phyloP scores from a whole-genome alignment of 768 basidiomycete species.

The Hortiboletus flavorubellus region DNA sequence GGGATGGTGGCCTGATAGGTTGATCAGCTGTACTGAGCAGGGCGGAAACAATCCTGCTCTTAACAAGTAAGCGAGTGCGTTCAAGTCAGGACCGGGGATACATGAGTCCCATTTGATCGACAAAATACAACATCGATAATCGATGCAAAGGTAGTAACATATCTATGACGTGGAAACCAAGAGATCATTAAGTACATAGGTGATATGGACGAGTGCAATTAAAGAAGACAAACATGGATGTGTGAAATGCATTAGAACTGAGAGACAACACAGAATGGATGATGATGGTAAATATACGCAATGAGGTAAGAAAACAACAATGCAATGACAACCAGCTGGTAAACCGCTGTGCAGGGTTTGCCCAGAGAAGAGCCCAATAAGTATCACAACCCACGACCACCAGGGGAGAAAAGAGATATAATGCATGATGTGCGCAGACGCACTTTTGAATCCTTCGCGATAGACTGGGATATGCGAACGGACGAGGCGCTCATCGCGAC shows the following conservation, averaged over 20 bases:
- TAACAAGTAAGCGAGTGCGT: no score
- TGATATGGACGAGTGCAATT: background rate
- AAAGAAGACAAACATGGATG: background rate
- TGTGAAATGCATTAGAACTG: background rate
- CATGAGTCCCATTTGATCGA: background rate
- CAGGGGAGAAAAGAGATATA: background rate
- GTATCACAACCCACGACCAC: slow-evolving; percentile 1
- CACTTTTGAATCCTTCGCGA: slow-evolving; percentile 8
- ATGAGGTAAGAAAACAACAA: background rate
- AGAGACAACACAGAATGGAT: background rate
- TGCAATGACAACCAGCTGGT: background rate
- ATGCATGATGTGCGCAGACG: background rate
- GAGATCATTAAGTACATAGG: background rate
- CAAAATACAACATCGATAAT: background rate
- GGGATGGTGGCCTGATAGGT: no score
- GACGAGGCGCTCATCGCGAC: slow-evolving; percentile 15
- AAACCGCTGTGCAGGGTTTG: background rate
- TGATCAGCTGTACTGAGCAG: no score
- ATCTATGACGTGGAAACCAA: background rate
- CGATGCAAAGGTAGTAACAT: background rate
- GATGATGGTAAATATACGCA: background rate
- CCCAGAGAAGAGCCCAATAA: slow-evolving; percentile 2
- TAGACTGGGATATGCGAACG: background rate
- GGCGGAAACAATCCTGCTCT: no score
- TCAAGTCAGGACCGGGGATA: background rate